phyloP scores from a whole-genome alignment of 2,329 filamentous ascomycete genomes.

The Magnaporthales sp. region DNA sequence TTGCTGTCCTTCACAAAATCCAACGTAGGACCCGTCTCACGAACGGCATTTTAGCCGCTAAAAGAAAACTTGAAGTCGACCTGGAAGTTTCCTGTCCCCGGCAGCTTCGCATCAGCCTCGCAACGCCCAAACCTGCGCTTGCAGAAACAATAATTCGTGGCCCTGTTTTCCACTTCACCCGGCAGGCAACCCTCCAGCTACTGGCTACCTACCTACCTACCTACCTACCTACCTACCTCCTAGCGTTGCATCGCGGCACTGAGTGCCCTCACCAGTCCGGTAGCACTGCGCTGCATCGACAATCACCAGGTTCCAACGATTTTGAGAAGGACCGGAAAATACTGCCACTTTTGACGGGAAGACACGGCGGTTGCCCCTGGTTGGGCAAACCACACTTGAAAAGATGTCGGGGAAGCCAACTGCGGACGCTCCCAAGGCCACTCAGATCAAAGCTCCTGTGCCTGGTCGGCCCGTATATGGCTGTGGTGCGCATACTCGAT shows the following conservation, averaged over 20 bases:
- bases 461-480: constrained; percentile 54
- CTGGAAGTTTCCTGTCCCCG: background rate
- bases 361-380: background rate
- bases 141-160: background rate
- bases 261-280: too few species aligned
- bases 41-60: background rate
- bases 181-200: background rate
- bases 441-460: constrained; percentile 50
- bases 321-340: background rate
- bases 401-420: constrained; percentile 37
- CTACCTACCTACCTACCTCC: background rate
- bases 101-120: background rate
- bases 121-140: background rate
- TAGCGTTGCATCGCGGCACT: too few species aligned
- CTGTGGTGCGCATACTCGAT: constrained; percentile 42
- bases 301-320: constrained; percentile 1
- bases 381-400: background rate
- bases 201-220: background rate
- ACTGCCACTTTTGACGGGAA: background rate
- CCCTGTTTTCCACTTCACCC: background rate
- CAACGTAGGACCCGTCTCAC: background rate
- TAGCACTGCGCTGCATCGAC: background rate
- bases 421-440: constrained; percentile 46
- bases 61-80: background rate
- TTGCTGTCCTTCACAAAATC: background rate